Conservation (phyloP, 495 filamentous ascomycete genomes). For the Achaetomiella virescens region DNA sequence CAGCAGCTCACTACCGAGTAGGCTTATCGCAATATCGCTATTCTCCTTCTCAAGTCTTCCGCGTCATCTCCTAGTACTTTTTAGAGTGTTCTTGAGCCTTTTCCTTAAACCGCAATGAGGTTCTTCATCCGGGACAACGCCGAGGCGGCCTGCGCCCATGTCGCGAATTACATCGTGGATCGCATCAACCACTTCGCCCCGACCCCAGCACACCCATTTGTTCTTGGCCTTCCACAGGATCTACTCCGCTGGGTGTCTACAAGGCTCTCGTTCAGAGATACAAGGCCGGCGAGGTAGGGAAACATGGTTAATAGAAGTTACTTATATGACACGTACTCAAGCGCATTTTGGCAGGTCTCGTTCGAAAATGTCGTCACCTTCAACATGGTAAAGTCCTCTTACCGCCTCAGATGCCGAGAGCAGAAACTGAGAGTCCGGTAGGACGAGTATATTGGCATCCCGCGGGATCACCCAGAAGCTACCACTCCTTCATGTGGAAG, state of each 20-base stretch:
- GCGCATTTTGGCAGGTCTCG: constrained; percentile 48
- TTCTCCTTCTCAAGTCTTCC: not conserved
- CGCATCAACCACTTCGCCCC: constrained; percentile 71
- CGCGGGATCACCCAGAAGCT: constrained; percentile 73
- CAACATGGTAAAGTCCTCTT: constrained; percentile 64
- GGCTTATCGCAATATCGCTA: not conserved
- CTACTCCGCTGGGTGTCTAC: constrained; percentile 73
- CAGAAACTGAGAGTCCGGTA: constrained; percentile 22
- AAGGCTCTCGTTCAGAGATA: constrained; percentile 66
- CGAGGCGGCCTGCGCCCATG: constrained; percentile 60
- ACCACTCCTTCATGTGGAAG: constrained; percentile 89
- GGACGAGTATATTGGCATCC: constrained; percentile 84
- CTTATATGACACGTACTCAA: not conserved
- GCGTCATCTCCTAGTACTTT: not conserved
- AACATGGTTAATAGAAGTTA: not conserved
- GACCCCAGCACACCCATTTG: constrained; percentile 64
- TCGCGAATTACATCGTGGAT: constrained; percentile 76
- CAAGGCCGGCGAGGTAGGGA: constrained; percentile 57
- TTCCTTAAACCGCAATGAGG: constrained; percentile 50
- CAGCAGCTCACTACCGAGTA: not conserved
- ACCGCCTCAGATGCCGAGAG: not conserved
- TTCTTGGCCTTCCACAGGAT: constrained; percentile 82
- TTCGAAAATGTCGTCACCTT: constrained; percentile 86
- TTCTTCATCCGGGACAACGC: constrained; percentile 75
- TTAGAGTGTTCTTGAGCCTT: not conserved